Conservation (phyloP, 2,329 filamentous ascomycete genomes). For the Ophiostoma tasmaniense region DNA sequence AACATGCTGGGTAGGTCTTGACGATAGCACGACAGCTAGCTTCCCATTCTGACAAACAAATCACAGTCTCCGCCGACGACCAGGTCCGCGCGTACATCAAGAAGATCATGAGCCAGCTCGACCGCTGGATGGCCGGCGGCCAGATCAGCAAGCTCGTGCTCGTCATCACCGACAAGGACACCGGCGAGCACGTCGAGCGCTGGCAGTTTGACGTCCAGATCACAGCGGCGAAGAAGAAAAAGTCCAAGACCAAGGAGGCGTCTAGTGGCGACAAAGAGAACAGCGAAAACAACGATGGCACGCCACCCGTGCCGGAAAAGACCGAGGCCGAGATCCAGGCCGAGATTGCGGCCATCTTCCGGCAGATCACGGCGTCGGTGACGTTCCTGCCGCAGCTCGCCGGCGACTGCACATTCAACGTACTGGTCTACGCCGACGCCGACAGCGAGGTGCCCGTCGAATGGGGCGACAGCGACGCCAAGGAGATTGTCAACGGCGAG, state of each 20-base stretch:
- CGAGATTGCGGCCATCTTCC: conserved; percentile 93
- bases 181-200: conserved; percentile 87
- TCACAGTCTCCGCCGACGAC: conserved; percentile 81
- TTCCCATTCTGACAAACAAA: too few species aligned
- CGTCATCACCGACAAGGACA: conserved; percentile 95
- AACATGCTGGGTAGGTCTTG: conserved; percentile 71
- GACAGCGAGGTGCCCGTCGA: conserved; percentile 95
- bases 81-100: conserved; percentile 99
- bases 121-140: conserved; percentile 93
- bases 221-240: conserved; percentile 29
- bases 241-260: conserved; percentile 9
- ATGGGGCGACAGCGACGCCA: conserved; percentile 97
- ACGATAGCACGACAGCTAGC: not conserved
- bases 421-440: conserved; percentile 93
- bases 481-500: conserved; percentile 90
- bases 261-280: conserved; percentile 23
- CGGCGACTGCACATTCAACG: conserved; percentile 96
- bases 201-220: conserved; percentile 80
- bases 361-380: conserved; percentile 94
- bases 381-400: conserved; percentile 92
- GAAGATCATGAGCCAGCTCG: conserved; percentile 96
- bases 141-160: conserved; percentile 97
- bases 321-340: conserved; percentile 89
- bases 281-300: conserved; percentile 31
- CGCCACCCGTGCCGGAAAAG: conserved; percentile 51